phyloP scores from a whole-genome alignment of 1,139 yeast species.

The Debaryomyces udenii region DNA sequence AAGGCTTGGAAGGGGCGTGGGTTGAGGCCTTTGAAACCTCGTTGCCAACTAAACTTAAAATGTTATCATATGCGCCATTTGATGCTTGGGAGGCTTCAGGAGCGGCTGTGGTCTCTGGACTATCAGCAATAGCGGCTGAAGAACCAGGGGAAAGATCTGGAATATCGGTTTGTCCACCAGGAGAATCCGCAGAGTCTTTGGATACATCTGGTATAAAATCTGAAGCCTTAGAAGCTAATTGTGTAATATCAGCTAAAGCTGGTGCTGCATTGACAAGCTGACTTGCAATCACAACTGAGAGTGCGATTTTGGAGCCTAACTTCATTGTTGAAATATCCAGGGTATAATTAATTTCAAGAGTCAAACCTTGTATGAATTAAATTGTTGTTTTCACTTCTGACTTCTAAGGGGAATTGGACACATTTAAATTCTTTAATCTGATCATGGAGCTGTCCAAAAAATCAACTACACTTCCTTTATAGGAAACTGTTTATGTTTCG shows the following conservation, averaged over 20 bases:
- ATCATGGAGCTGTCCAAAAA: background rate
- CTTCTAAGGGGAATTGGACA: constrained; percentile 2
- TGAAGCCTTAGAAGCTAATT: constrained; percentile 19
- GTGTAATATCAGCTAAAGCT: constrained; percentile 23
- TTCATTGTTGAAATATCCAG: constrained; percentile 9
- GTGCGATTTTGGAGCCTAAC: constrained; percentile 9
- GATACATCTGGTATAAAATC: constrained; percentile 4
- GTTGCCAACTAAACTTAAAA: background rate
- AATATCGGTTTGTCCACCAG: background rate
- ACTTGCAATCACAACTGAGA: constrained; percentile 10
- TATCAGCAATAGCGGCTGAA: constrained; percentile 7
- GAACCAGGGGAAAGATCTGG: constrained; percentile 2
- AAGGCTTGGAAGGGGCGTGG: constrained; percentile 9
- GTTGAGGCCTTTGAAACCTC: constrained; percentile 1
- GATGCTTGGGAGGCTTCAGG: background rate
- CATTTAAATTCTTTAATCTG: constrained; percentile 7
- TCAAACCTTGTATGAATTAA: too few species aligned
- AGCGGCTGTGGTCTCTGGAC: too few species aligned
- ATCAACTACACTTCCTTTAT: background rate
- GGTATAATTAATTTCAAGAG: background rate
- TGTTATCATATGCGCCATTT: background rate
- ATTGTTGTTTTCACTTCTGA: too few species aligned
- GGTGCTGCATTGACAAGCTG: constrained; percentile 9
- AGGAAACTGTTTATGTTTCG: constrained; percentile 7
- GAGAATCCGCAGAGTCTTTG: too few species aligned